Conservation (phyloP, 1,284 basidiomycete species). For the Lentinula novae-zelandiae region DNA sequence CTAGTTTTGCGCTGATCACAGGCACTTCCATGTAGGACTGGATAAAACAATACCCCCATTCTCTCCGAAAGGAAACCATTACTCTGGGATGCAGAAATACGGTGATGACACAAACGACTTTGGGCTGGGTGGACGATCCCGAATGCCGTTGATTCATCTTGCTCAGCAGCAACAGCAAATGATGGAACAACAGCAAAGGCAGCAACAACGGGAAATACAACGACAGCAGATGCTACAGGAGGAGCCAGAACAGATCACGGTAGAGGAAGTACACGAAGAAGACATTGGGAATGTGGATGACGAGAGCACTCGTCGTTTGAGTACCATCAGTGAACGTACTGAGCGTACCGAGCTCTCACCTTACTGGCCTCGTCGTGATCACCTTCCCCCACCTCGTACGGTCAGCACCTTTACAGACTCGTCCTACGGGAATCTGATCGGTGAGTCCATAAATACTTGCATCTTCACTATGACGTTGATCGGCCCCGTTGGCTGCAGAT, state of each 20-base stretch:
- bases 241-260: neutral
- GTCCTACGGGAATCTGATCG: conserved; percentile 61
- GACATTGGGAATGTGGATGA: conserved; percentile 13
- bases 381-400: conserved; percentile 32
- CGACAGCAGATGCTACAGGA: conserved; percentile 20
- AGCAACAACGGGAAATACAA: conserved; percentile 24
- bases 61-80: neutral
- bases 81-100: neutral
- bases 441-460: conserved; percentile 30
- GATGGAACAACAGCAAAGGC: conserved; percentile 31
- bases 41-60: neutral
- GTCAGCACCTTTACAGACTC: conserved; percentile 44
- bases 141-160: conserved; percentile 51
- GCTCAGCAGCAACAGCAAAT: conserved; percentile 45
- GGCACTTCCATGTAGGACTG: neutral
- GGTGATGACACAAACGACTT: neutral
- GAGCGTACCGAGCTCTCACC: conserved; percentile 58
- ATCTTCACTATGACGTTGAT: neutral
- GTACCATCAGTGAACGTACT: conserved; percentile 62
- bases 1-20: neutral
- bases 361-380: conserved; percentile 33
- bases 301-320: conserved; percentile 29
- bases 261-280: conserved; percentile 1
- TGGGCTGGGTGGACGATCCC: conserved; percentile 31
- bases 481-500: neutral